Percentiles rank a stretch among this genome's conserved stretches.
phyloP scores from a whole-genome alignment of 2,329 filamentous ascomycete species.

The Fusarium denticulatum region DNA sequence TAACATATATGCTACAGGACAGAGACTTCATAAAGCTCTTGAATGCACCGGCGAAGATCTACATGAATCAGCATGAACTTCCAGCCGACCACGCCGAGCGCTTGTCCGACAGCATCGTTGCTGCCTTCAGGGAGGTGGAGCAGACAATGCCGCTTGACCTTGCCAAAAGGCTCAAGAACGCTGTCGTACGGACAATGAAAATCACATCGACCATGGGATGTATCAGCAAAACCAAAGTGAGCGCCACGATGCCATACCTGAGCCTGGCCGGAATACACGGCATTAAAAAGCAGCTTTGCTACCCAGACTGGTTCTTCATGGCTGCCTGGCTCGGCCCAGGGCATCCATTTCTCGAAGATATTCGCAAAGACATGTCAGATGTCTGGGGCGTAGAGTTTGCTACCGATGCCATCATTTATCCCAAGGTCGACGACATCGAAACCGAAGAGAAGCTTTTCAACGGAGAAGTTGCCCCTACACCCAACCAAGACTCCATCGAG shows the following conservation, averaged over 20 bases:
- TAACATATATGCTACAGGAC: neutral
- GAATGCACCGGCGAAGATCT: fast-evolving
- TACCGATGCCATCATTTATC: fast-evolving
- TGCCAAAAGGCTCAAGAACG: fast-evolving
- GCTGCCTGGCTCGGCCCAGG: fast-evolving
- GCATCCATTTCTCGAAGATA: fast-evolving
- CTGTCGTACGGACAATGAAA: fast-evolving
- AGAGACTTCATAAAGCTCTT: neutral
- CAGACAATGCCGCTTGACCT: neutral
- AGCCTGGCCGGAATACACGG: fast-evolving
- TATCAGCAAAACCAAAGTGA: neutral
- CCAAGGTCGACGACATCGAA: fast-evolving
- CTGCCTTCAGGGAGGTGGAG: neutral
- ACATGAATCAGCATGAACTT: fast-evolving
- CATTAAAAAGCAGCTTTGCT: fast-evolving
- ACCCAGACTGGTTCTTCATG: fast-evolving
- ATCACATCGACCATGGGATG: fast-evolving
- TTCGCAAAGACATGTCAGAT: neutral
- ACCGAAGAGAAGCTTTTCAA: neutral
- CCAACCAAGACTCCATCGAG: neutral
- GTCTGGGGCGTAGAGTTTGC: fast-evolving
- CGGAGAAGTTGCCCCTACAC: fast-evolving
- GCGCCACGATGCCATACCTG: neutral
- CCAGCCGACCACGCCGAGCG: fast-evolving
- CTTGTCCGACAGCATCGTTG: fast-evolving